Conservation (phyloP, 306 rosid species). For the Glycine latifolia region DNA sequence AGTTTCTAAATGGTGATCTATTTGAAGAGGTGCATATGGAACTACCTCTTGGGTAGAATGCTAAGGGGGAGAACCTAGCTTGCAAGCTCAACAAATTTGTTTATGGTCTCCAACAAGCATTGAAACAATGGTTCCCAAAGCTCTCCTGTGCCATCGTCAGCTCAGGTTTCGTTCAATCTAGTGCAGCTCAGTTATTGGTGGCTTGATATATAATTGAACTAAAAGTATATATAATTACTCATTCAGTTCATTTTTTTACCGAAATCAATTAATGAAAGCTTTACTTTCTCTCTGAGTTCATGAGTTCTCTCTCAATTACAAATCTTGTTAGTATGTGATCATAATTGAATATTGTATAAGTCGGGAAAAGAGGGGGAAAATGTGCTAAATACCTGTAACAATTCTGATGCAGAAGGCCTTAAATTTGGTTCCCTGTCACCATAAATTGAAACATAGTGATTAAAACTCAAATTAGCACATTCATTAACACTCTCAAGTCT, state of each 20-base stretch:
- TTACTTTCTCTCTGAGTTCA: neutral
- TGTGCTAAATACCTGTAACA: conserved; percentile 72
- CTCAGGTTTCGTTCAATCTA: neutral
- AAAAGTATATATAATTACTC: neutral
- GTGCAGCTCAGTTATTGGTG: neutral
- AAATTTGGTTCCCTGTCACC: conserved; percentile 87
- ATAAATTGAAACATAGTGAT: conserved; percentile 46
- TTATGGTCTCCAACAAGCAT: no score
- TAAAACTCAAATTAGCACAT: conserved; percentile 37
- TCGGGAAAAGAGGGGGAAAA: conserved; percentile 23
- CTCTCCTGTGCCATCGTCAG: no score
- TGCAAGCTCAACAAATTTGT: no score
- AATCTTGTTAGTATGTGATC: neutral
- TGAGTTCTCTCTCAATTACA: neutral
- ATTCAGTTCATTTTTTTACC: neutral
- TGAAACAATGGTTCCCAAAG: no score
- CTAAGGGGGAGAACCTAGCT: no score
- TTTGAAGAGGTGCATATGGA: neutral
- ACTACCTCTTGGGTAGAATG: no score
- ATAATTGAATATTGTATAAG: conserved; percentile 24
- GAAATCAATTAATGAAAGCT: neutral
- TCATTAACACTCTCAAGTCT: conserved; percentile 31
- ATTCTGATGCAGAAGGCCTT: conserved; percentile 79
- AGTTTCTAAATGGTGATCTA: neutral
- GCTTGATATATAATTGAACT: neutral